phyloP scores from a whole-genome alignment of 371 early-diverging fungal species.

The Actinomucor elegans region DNA sequence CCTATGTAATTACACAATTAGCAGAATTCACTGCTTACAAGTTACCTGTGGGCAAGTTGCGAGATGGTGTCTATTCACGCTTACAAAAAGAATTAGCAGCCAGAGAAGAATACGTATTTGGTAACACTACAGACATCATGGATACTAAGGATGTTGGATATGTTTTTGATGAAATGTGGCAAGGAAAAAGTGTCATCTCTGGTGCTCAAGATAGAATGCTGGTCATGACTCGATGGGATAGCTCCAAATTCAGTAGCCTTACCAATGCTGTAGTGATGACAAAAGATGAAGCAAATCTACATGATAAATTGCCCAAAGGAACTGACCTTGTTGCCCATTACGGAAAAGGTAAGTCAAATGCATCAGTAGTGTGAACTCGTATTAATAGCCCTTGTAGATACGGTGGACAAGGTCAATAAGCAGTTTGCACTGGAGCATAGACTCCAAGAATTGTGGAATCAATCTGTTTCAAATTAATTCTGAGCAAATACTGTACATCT shows the following conservation, averaged over 20 bases:
- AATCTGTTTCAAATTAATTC: too few relatives aligned
- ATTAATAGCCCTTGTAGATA: too few relatives aligned
- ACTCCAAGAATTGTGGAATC: constrained; percentile 17
- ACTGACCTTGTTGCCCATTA: constrained; percentile 35
- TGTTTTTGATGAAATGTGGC: constrained; percentile 88
- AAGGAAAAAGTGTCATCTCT: constrained; percentile 76
- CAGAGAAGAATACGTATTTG: constrained; percentile 57
- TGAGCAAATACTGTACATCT: too few relatives aligned
- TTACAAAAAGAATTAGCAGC: constrained; percentile 73
- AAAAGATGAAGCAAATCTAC: constrained; percentile 68
- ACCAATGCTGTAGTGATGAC: constrained; percentile 85
- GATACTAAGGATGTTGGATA: constrained; percentile 75
- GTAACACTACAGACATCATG: constrained; percentile 33
- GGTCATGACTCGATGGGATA: constrained; percentile 79
- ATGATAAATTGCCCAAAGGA: constrained; percentile 45
- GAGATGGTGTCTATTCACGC: constrained; percentile 71
- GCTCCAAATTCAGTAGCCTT: constrained; percentile 57
- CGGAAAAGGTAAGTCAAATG: too few relatives aligned
- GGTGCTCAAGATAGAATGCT: constrained; percentile 68
- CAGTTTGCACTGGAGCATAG: constrained; percentile 17
- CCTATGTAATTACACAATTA: constrained; percentile 78
- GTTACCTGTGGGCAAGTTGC: constrained; percentile 73
- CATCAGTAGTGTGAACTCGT: too few relatives aligned
- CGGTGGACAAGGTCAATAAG: constrained; percentile 9
- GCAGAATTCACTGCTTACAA: constrained; percentile 70